Evolutionary conservation across 192 early-diverging fungal genomes (phyloP), one percentile per base, ranked within the genome.

Genomic region (Dissophora ornata): DNA sequence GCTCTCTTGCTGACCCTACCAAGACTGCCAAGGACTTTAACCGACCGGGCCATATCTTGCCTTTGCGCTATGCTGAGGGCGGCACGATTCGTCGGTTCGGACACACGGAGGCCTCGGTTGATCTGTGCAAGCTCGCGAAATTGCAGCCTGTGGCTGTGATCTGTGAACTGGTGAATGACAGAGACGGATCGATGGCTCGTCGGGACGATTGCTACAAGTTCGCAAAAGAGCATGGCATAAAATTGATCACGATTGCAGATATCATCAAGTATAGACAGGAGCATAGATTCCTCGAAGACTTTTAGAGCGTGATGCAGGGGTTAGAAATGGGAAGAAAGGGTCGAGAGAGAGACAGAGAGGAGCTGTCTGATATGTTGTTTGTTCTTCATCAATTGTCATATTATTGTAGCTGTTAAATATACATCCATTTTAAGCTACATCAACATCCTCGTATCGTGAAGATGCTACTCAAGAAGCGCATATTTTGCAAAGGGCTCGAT

Each of bases 21-120:
- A 82, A 83, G 46, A 85, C 87, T n/a, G 87, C 91, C 0, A 42
- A 71, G 28, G 93, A 94, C 41, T 94, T 99, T 58, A 83, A 84
- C 47, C 89, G 95, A 34, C 98, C 97, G 0, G 98, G 98, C 5
- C 98, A 99, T 79, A 89, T 98, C 40, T 84, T 99, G 48, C 98
- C 98, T 34, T 83, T 99, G 58, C 88, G 94, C n/a, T 89, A 91
- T 36, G 86, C 86, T 18, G 83, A 85, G 21, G 91, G 91, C 50
- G 97, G 97, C 0, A 89, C 94, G 12, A 67, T 98, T 45, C 83
- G 84, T 60, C 91, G 98, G 12, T 84, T 92, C 4, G 98, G 98
- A 1, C 98, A 99, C 51, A 98, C 98, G 9, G 98, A 99, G 78
- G 95, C 97, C 1, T 87, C 88, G 4, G 82, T 97, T 4, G 92